Evolutionary conservation across 2,329 filamentous ascomycete species (phyloP), one percentile per base, ranked within the genome.

Genomic region (Trichoderma harzianum): DNA sequence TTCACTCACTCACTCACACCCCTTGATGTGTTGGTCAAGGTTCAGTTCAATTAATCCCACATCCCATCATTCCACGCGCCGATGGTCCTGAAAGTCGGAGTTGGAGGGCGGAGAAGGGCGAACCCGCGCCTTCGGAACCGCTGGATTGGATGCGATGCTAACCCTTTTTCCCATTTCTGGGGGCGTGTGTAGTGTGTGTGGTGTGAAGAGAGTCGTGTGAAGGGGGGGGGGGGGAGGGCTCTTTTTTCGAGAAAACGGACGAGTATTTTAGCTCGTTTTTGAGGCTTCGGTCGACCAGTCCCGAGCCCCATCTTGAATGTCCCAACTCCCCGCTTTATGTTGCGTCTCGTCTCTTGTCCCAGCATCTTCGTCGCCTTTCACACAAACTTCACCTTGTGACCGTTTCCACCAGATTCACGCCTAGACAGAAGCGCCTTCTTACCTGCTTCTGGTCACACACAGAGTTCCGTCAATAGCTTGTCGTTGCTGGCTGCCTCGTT

Each of bases 261-360:
- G 43, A 53, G 36, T 18, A 18, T 24, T 34, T 62, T 70, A 70
- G 68, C 34, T 70, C 60, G 68, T 39, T 70, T 63, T 63, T 55
- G 60, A 64, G 60, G 68, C 68, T 70, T 70, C 67, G 67, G 67
- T 70, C 60, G 60, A 60, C 63, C 63, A 32, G 47, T 28, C 43
- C 43, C 43, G 43, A 51, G 51, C 58, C 58, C 68, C 68, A 34
- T 69, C 30, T 34, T 55, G 43, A 53, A 32, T 21, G 55, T 63
- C 21, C 58, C 60, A 55, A 63, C 57, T 71, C 69, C 69, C 69
- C 69, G 69, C 69, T 71, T 71, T 66, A 71, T 71, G 60, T 30
- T 70, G 57, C 58, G 58, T 55, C 67, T 16, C 16, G 36, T 18
- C 16, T 39, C 36, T 39, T 55, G 32, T 57, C 58, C 68, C 60